These are phyloP conservation scores for Mycosarcoma mackinlayi DNA, from an alignment of 1,284 basidiomycete species.

Conservation along the genomic window DNA sequence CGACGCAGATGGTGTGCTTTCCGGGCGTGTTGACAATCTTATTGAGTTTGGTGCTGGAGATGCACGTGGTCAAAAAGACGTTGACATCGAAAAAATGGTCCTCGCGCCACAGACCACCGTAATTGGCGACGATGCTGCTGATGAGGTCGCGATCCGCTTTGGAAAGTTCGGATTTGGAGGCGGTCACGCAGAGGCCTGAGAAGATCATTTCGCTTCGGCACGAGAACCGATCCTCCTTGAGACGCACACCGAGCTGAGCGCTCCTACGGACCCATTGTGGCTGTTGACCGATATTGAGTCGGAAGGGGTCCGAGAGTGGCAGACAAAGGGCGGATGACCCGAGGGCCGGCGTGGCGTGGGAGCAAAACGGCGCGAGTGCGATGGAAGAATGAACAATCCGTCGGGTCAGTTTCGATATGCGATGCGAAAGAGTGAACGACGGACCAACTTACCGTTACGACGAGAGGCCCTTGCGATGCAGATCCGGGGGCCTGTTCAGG, in stretches of 20 bases:
- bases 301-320: conserved; percentile 5
- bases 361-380: not conserved
- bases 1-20: conserved; percentile 74
- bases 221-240: conserved; percentile 74
- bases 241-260: conserved; percentile 36
- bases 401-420: conserved; percentile 16
- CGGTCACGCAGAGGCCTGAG: conserved; percentile 78
- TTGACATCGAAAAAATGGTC: conserved; percentile 84
- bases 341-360: conserved; percentile 17
- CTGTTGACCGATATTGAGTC: conserved; percentile 15
- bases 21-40: conserved; percentile 72
- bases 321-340: conserved; percentile 4
- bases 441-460: conserved; percentile 37
- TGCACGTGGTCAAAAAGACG: conserved; percentile 76
- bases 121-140: conserved; percentile 76
- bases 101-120: conserved; percentile 83
- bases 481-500: conserved; percentile 9
- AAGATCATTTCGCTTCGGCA: conserved; percentile 81
- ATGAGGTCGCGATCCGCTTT: conserved; percentile 78
- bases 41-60: conserved; percentile 31
- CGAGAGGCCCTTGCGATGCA: conserved; percentile 16
- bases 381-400: not conserved
- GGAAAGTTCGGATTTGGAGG: conserved; percentile 71
- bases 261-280: conserved; percentile 57
- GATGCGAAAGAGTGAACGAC: not conserved